Evolutionary conservation across 2,329 filamentous ascomycete genomes (phyloP), one percentile per base, ranked within the genome.

Genomic region (Xylariales sp.): DNA sequence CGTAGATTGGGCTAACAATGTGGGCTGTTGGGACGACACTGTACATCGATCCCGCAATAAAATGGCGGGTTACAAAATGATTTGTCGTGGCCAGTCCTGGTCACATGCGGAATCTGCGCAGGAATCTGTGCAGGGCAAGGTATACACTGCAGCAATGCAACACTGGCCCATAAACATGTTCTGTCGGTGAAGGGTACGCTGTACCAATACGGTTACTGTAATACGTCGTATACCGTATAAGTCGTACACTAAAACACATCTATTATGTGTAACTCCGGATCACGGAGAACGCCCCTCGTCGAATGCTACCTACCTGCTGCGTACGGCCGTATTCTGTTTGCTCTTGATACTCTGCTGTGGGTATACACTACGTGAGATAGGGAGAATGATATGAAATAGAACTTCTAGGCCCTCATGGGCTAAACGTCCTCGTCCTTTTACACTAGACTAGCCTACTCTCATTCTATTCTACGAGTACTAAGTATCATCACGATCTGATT

Each of bases 111-210:
- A 41, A 41, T 23, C 23, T 23, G 23, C 2, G 23, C 23, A 23
- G 23, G 23, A 23, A 23, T 23, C 23, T 23, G 23, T 23, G 2
- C 23, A 23, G 23, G 23, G 23, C 14, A 18, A 43, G 34, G 23
- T 34, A 58, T 48, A 16, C 28, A 46, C 18, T 23, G 43, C 45
- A 52, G 48, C 7, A 39, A 61, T 61, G 45, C 23, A 39, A 59
- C 34, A 36, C 12, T 54, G 9, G 8, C 32, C 36, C 32, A 23
- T 59, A 12, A 41, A 23, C 23, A 34, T 23, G 32, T 46, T 50
- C 10, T 59, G 45, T 59, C 32, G 45, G 56, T 50, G 56, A 59
- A 59, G 45, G 18, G 16, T 16, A 56, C 6, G 39, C 18, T 30
- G 32, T 12, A 54, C 16, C 8, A 7, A 12, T 32, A 36, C 18